phyloP scores from a whole-genome alignment of 1,139 yeast genomes.

The Pichia inconspicua region DNA sequence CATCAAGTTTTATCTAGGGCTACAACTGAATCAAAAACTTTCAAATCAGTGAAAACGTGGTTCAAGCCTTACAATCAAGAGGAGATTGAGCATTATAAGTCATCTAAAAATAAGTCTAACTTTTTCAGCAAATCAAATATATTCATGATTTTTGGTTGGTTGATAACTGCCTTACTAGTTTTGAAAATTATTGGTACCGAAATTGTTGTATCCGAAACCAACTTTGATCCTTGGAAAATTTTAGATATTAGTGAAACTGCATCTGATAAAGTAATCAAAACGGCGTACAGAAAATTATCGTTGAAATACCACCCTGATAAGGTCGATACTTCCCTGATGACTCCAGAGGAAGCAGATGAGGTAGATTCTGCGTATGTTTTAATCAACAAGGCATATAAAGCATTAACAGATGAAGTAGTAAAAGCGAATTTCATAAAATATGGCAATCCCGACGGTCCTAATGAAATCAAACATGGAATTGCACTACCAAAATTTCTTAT shows the following conservation, averaged over 20 bases:
- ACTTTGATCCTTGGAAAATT: conserved; percentile 87
- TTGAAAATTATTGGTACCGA: conserved; percentile 36
- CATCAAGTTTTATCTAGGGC: conserved; percentile 4
- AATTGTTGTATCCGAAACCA: conserved; percentile 32
- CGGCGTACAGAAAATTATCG: conserved; percentile 79
- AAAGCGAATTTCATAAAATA: conserved; percentile 75
- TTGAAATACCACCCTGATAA: conserved; percentile 93
- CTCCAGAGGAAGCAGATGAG: conserved; percentile 45
- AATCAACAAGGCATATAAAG: conserved; percentile 88
- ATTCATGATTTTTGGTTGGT: conserved; percentile 62
- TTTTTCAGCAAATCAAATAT: conserved; percentile 40
- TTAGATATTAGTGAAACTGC: conserved; percentile 68
- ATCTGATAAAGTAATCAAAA: conserved; percentile 68
- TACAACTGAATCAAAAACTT: conserved; percentile 1
- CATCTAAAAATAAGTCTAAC: conserved; percentile 28
- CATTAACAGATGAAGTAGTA: conserved; percentile 84
- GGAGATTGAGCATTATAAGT: conserved; percentile 36
- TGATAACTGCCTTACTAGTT: conserved; percentile 43
- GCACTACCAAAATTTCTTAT: conserved; percentile 90
- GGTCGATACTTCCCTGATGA: conserved; percentile 51
- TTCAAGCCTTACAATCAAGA: conserved; percentile 36
- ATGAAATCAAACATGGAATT: conserved; percentile 88
- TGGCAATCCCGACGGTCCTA: conserved; percentile 99
- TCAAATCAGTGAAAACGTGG: conserved; percentile 14
- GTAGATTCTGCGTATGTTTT: conserved; percentile 74